phyloP scores from a whole-genome alignment of 768 basidiomycete genomes.

The Clitopilus passeckerianus region DNA sequence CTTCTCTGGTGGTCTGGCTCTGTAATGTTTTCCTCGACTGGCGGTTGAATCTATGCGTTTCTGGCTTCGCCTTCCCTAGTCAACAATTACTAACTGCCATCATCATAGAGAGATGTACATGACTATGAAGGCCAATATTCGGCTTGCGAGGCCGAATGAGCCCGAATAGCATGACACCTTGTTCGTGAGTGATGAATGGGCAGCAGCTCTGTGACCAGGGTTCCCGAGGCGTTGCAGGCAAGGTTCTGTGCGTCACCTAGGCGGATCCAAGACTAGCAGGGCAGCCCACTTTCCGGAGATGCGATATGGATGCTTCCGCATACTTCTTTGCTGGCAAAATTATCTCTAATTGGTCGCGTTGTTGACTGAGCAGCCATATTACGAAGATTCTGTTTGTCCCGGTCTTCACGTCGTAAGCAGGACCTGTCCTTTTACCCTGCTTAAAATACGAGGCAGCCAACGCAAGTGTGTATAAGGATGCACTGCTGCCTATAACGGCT shows the following conservation, averaged over 20 bases:
- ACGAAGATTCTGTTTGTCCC: slow-evolving; percentile 9
- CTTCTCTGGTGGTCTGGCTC: slow-evolving; percentile 39
- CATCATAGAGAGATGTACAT: slow-evolving; percentile 12
- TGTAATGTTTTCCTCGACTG: slow-evolving; percentile 11
- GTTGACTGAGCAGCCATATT: slow-evolving; percentile 5
- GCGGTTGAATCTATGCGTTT: slow-evolving; percentile 34
- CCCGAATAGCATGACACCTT: slow-evolving; percentile 11
- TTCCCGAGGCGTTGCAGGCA: slow-evolving; percentile 50
- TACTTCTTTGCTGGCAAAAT: slow-evolving; percentile 36
- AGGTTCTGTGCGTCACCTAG: slow-evolving; percentile 36
- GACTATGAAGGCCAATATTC: slow-evolving; percentile 8
- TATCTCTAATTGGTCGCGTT: slow-evolving; percentile 3
- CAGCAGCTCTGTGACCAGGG: slow-evolving; percentile 22
- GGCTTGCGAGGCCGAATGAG: slow-evolving; percentile 16
- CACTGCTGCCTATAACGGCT: slow-evolving; percentile 28
- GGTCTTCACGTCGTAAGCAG: background rate
- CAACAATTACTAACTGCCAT: slow-evolving; percentile 6
- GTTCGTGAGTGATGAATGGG: slow-evolving; percentile 18
- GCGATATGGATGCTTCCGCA: slow-evolving; percentile 28
- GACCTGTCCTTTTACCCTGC: background rate
- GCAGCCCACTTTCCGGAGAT: slow-evolving; percentile 44
- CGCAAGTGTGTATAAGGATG: slow-evolving; percentile 12
- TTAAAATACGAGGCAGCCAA: slow-evolving; percentile 4
- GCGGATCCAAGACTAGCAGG: slow-evolving; percentile 14
- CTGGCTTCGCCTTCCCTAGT: slow-evolving; percentile 45